Conservation (phyloP, 2,329 filamentous ascomycete species). For the Beauveria sp. region DNA sequence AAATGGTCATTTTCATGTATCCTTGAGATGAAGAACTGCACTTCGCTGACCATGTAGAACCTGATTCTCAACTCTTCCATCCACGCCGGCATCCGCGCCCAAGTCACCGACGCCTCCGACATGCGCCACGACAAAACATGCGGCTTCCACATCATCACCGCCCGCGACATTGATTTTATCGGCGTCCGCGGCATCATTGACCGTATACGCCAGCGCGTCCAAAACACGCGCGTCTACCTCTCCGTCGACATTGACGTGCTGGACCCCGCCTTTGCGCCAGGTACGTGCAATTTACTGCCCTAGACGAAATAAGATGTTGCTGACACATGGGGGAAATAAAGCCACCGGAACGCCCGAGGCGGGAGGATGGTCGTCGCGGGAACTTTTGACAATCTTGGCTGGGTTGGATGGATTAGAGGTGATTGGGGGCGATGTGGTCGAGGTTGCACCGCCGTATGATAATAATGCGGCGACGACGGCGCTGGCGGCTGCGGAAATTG, state of each 20-base stretch:
- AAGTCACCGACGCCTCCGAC: conserved; percentile 43
- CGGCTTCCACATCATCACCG: conserved; percentile 18
- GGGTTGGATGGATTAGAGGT: conserved; percentile 72
- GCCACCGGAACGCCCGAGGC: conserved; percentile 79
- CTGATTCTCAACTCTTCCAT: conserved; percentile 65
- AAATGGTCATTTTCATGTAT: neutral
- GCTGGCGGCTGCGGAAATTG: conserved; percentile 71
- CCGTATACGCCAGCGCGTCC: conserved; percentile 60
- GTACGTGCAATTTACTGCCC: neutral
- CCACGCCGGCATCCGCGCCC: conserved; percentile 71
- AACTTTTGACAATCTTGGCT: conserved; percentile 69
- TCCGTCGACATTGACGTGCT: conserved; percentile 72
- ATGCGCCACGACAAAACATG: conserved; percentile 17
- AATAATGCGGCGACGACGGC: conserved; percentile 69
- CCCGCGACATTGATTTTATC: conserved; percentile 65
- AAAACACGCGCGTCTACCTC: conserved; percentile 67
- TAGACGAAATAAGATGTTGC: neutral
- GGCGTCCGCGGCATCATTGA: conserved; percentile 60
- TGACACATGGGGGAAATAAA: conserved; percentile 20
- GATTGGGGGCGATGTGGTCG: conserved; percentile 78
- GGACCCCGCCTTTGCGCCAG: conserved; percentile 45
- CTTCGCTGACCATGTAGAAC: conserved; percentile 5
- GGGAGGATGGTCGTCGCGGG: conserved; percentile 77
- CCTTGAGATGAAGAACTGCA: too few species aligned
- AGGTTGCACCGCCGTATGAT: conserved; percentile 79